Evolutionary conservation across 306 rosid genomes (phyloP).

Genomic region (Sesbania bispinosa): DNA sequence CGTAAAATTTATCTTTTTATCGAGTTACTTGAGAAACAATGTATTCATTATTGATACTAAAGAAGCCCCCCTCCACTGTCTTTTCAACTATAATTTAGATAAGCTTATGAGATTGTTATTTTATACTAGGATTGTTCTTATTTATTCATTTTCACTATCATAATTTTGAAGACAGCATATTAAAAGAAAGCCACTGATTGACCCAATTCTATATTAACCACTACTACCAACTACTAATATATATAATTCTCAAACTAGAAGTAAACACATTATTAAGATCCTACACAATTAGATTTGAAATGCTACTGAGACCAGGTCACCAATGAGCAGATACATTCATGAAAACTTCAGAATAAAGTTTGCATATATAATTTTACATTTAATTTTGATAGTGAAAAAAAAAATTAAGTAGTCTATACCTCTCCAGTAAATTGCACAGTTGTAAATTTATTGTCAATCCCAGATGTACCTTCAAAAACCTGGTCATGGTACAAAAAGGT

Average conservation of each 20-base stretch:
- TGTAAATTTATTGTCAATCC: conserved; percentile 96
- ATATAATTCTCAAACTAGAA: neutral
- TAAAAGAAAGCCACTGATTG: conserved; percentile 4
- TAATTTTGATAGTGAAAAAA: neutral
- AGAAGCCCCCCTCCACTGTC: neutral
- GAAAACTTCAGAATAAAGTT: neutral
- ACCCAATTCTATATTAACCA: neutral
- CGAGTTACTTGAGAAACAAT: neutral
- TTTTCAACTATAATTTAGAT: neutral
- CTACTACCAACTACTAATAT: neutral
- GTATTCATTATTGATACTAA: neutral
- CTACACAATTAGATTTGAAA: neutral
- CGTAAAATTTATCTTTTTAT: neutral
- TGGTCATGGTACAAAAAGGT: conserved; percentile 21
- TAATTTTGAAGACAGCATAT: neutral
- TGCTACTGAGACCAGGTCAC: neutral
- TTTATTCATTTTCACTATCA: neutral
- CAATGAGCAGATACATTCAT: neutral
- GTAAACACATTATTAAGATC: neutral
- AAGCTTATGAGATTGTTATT: neutral
- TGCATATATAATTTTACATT: neutral
- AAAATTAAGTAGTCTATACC: conserved; percentile 43
- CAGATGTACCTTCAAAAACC: conserved; percentile 99
- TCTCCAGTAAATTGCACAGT: conserved; percentile 99
- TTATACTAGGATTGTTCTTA: neutral